Base-by-base conservation (phyloP, 257 asterid genomes). In the Solanum sitiens region DNA sequence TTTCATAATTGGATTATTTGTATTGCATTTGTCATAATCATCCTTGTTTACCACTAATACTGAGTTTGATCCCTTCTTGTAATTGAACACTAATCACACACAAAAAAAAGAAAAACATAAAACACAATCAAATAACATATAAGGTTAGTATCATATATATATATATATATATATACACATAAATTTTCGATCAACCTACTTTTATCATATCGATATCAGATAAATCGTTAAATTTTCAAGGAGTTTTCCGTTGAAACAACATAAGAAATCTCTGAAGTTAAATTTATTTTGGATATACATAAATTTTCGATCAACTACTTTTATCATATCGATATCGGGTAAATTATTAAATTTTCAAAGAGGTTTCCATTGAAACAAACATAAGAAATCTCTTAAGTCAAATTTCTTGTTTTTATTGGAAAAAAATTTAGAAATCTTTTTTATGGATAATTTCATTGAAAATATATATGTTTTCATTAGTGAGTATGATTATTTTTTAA, bases 11-110 rank as follows among this genome's bases (percentile, higher is more conserved):
- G 95, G 94, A 11, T 91, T 92, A 68, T 77, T 70, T 0, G 83
- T 53, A 89, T 88, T 89, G 93, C 98, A 95, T 1, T 86, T 87
- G 20, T 89, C 90, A 79, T 91, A 95, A 86, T 93, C 95, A 8
- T 89, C 91, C 63, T 85, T 88, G 70, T 75, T 86, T 90, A 95
- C 98, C 87, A 87, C 94, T 91, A 92, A 59, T 59, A 95, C 96
- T 1, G 98, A 92, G 44, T 93, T 93, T 3, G 90, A 75, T 35
- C 91, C 93, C 77, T 90, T 91, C 86, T 84, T 80, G 75, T 94
- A 93, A 87, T 87, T 94, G 90, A 95, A 95, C 86, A 91, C 98
- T 95, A 72, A 63, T 30, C 53, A 9, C 44, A 67, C 21, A 86
- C 23, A 47, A 27, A 6, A 3, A 33, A 35, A 44, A 6, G 11